phyloP scores from a whole-genome alignment of 176 grass and related monocot genomes.

The Triticum dicoccoides region DNA sequence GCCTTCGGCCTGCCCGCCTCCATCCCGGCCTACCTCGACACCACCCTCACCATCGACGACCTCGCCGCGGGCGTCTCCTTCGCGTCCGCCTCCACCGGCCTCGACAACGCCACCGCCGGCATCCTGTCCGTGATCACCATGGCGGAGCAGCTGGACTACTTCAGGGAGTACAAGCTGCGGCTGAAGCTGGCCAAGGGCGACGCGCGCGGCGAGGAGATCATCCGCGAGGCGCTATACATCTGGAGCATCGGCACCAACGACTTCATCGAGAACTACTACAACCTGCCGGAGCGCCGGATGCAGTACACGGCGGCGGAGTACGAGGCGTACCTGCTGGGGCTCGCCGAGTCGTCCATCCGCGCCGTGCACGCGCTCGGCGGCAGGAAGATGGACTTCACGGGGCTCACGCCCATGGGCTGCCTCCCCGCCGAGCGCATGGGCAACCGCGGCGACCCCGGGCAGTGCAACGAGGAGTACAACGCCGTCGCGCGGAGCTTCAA shows the following conservation, averaged over 20 bases:
- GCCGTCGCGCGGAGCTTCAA: slow-evolving; percentile 55
- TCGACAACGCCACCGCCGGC: slow-evolving; percentile 51
- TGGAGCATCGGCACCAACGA: slow-evolving; percentile 89
- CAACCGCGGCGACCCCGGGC: slow-evolving; percentile 24
- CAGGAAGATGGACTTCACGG: slow-evolving; percentile 57
- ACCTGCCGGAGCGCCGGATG: slow-evolving; percentile 22
- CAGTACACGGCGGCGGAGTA: slow-evolving; percentile 48
- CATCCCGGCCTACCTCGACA: slow-evolving; percentile 72
- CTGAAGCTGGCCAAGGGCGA: slow-evolving; percentile 39
- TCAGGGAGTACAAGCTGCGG: slow-evolving; percentile 61
- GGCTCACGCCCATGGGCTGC: slow-evolving; percentile 48
- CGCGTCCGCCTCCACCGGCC: slow-evolving; percentile 72
- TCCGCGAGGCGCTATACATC: slow-evolving; percentile 55
- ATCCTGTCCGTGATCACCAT: slow-evolving; percentile 63
- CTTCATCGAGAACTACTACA: slow-evolving; percentile 93
- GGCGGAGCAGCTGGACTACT: slow-evolving; percentile 57
- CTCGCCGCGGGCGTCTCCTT: slow-evolving; percentile 64
- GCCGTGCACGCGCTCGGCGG: slow-evolving; percentile 37
- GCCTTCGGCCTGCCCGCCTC: slow-evolving; percentile 46
- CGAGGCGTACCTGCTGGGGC: slow-evolving; percentile 34
- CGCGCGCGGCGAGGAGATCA: slow-evolving; percentile 12
- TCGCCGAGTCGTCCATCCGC: slow-evolving; percentile 41
- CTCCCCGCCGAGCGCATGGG: slow-evolving; percentile 39
- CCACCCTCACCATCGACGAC: slow-evolving; percentile 33
- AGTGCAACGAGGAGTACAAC: slow-evolving; percentile 60